Evolutionary conservation across 495 filamentous ascomycete species (phyloP).

Genomic region (Tetracladium marchalianum): DNA sequence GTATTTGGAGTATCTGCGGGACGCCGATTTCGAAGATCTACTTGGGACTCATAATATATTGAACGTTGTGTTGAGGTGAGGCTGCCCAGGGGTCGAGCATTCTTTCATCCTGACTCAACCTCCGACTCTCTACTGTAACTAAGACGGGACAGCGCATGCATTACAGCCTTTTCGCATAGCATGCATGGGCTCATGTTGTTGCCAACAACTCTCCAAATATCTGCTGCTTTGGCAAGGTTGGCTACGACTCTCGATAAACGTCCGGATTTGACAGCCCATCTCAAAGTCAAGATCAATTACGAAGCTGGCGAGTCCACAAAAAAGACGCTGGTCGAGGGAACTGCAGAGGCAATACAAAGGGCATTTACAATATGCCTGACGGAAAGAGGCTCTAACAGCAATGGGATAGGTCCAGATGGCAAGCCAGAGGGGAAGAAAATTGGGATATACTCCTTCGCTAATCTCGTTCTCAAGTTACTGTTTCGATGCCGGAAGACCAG

Average conservation of each 20-base stretch:
- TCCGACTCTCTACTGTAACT: not conserved
- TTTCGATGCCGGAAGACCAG: conserved; percentile 63
- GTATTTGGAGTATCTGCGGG: conserved; percentile 70
- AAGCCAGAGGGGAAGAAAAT: conserved; percentile 73
- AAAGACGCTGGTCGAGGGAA: conserved; percentile 72
- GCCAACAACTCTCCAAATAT: conserved; percentile 66
- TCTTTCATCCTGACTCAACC: not conserved
- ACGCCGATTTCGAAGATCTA: conserved; percentile 64
- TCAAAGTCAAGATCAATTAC: conserved; percentile 35
- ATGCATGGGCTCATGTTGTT: conserved; percentile 71
- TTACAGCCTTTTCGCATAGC: conserved; percentile 69
- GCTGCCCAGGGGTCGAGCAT: not conserved
- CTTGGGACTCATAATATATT: conserved; percentile 65
- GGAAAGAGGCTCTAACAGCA: conserved; percentile 57
- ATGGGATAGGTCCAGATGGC: conserved; percentile 31
- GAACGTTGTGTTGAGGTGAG: conserved; percentile 62
- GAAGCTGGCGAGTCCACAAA: conserved; percentile 29
- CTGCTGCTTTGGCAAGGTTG: conserved; percentile 62
- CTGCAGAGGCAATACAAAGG: conserved; percentile 78
- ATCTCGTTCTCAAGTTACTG: conserved; percentile 79
- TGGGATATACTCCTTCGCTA: conserved; percentile 84
- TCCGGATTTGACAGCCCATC: conserved; percentile 56
- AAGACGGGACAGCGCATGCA: conserved; percentile 47
- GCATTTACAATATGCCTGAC: conserved; percentile 87
- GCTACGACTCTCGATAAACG: conserved; percentile 71